Conservation (phyloP, 2,329 filamentous ascomycete species). For the Lomentospora prolificans region DNA sequence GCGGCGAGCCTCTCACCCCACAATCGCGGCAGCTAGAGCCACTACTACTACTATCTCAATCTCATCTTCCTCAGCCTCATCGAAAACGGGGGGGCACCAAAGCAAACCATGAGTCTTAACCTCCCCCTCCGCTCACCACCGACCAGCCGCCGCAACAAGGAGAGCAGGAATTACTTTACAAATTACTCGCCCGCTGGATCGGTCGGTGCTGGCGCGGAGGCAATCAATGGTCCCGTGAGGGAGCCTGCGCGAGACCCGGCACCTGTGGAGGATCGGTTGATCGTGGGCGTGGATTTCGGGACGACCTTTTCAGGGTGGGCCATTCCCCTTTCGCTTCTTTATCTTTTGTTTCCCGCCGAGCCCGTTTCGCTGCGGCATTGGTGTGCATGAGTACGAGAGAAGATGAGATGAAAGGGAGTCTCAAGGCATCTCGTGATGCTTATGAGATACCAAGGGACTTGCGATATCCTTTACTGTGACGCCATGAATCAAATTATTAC, state of each 20-base stretch:
- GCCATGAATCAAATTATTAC: not conserved
- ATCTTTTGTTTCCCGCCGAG: constrained; percentile 10
- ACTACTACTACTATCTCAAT: not conserved
- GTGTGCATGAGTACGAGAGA: constrained; percentile 18
- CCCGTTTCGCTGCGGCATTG: not conserved
- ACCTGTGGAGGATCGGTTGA: constrained; percentile 51
- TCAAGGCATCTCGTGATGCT: too few relatives aligned
- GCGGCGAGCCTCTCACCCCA: not conserved
- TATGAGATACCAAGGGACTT: too few relatives aligned
- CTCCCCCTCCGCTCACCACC: constrained; percentile 39
- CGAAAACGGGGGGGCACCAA: not conserved
- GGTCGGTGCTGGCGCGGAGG: constrained; percentile 32
- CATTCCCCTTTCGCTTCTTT: constrained; percentile 1
- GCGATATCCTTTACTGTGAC: too few relatives aligned
- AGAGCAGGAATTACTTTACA: constrained; percentile 47
- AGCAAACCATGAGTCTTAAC: constrained; percentile 27
- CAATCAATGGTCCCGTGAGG: constrained; percentile 51
- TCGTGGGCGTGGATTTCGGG: constrained; percentile 74
- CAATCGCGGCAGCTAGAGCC: not conserved
- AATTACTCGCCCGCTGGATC: constrained; percentile 44
- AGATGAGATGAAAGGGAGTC: too few relatives aligned
- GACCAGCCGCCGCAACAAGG: constrained; percentile 40
- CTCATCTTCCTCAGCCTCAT: not conserved
- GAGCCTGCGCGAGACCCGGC: constrained; percentile 43
- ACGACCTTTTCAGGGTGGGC: constrained; percentile 73